Evolutionary conservation across 2,329 filamentous ascomycete species (phyloP), one percentile per base, ranked within the genome.

Genomic region (Stenocarpella maydis): DNA sequence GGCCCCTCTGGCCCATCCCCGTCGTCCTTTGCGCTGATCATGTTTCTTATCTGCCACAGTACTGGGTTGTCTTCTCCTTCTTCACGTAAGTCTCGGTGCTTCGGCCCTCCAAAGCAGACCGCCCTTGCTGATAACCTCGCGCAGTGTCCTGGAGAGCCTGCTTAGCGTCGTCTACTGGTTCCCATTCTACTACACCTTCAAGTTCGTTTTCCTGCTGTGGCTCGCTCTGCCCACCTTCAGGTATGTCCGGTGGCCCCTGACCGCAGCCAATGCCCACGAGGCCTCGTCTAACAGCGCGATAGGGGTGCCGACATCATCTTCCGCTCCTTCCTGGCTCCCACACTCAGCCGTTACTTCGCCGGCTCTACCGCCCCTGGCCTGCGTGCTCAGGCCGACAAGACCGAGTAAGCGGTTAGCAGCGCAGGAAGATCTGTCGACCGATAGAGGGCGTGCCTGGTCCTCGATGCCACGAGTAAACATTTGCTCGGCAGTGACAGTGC

Each of bases 151-250:
- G 76, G 93, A 97, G 87, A 94, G 92, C 81, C 87, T 92, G 72
- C 83, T 97, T 78, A 94, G 88, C 83, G 92, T 94, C 73, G 92
- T 95, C 73, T 96, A 96, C 88, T 97, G 93, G 93, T 94, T 97
- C 86, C 92, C 96, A 79, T 99, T 99, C 87, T 99, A 99, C 92
- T 99, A 93, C 85, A 95, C 95, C 80, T 98, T 99, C 92, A 99
- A 99, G 89, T 98, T 99, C 80, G 86, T 97, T 79, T 92, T 98
- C 81, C 88, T 98, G 77, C 91, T 99, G 81, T 99, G 96, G 96
- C 94, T 99, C 85, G 91, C 95, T 76, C 94, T 99, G 78, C 96
- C 96, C 81, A 88, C 93, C 82, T 98, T 97, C 86, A 87, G 87
- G 95, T 98, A 91, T 80, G 91, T 85, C 14, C 7, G 37, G 28